A percentile compares a stretch with the other conserved stretches of the same genome.
Evolutionary conservation across 1,284 basidiomycete genomes (phyloP).

Genomic region (Bjerkandera adusta): DNA sequence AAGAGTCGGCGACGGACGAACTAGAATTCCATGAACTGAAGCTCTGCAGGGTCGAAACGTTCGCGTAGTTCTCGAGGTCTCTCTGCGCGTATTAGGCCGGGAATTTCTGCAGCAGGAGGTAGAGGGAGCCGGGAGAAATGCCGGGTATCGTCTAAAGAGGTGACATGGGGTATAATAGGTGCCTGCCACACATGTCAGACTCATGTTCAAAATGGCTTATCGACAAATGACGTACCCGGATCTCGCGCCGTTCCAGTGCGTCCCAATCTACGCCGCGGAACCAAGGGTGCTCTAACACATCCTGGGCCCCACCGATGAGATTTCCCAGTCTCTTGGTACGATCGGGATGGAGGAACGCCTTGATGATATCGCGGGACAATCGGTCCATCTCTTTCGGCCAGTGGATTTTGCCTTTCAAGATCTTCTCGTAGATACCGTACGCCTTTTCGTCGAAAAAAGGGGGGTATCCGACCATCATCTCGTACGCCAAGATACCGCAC

Average conservation of each 20-base stretch:
- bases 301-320: conserved; percentile 89
- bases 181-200: conserved; percentile 44
- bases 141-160: conserved; percentile 75
- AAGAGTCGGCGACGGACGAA: too few species aligned
- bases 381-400: conserved; percentile 90
- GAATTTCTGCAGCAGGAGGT: conserved; percentile 75
- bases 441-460: conserved; percentile 94
- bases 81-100: conserved; percentile 67
- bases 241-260: conserved; percentile 75
- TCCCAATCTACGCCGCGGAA: conserved; percentile 94
- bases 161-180: conserved; percentile 77
- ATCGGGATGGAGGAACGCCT: conserved; percentile 92
- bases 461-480: conserved; percentile 94
- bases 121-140: conserved; percentile 77
- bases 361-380: conserved; percentile 72
- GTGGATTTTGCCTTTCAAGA: conserved; percentile 87
- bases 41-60: conserved; percentile 62
- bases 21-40: conserved; percentile 74
- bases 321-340: conserved; percentile 92
- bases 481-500: conserved; percentile 94
- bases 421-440: conserved; percentile 95
- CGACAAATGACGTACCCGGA: conserved; percentile 47
- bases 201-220: conserved; percentile 11
- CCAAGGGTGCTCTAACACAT: conserved; percentile 94
- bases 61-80: conserved; percentile 51